phyloP scores from a whole-genome alignment of 2,329 filamentous ascomycete genomes.

The Fusarium annulatum region DNA sequence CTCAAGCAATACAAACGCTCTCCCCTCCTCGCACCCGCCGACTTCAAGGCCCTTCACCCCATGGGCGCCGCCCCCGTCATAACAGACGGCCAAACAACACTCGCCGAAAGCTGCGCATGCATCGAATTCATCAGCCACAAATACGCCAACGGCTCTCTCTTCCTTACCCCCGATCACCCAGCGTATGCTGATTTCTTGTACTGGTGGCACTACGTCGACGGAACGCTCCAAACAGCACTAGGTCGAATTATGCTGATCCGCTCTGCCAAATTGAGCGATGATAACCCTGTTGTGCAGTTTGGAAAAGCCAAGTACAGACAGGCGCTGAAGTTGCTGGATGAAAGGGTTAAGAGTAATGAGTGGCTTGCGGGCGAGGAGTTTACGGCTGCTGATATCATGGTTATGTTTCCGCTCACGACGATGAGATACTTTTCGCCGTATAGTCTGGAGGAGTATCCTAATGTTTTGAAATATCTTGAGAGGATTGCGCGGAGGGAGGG shows the following conservation, averaged over 20 bases:
- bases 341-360: conserved; percentile 56
- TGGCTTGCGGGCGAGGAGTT: conserved; percentile 72
- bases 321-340: conserved; percentile 63
- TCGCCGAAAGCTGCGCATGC: conserved; percentile 70
- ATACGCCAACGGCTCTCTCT: conserved; percentile 62
- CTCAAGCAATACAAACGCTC: conserved; percentile 37
- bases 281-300: conserved; percentile 46
- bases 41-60: conserved; percentile 52
- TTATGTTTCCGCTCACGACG: conserved; percentile 69
- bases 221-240: conserved; percentile 55
- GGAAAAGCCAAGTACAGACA: conserved; percentile 49
- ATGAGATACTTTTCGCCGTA: conserved; percentile 64
- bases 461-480: conserved; percentile 59
- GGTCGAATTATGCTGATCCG: conserved; percentile 51
- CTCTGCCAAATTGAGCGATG: neutral
- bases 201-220: conserved; percentile 71
- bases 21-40: conserved; percentile 35
- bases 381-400: conserved; percentile 74
- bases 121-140: conserved; percentile 70
- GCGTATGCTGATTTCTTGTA: conserved; percentile 71
- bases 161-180: conserved; percentile 56
- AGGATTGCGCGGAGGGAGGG: conserved; percentile 57
- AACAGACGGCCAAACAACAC: conserved; percentile 61
- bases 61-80: conserved; percentile 70
- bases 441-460: conserved; percentile 54